Base-by-base conservation (phyloP, 768 basidiomycete genomes). In the Pisolithus marmoratus region DNA sequence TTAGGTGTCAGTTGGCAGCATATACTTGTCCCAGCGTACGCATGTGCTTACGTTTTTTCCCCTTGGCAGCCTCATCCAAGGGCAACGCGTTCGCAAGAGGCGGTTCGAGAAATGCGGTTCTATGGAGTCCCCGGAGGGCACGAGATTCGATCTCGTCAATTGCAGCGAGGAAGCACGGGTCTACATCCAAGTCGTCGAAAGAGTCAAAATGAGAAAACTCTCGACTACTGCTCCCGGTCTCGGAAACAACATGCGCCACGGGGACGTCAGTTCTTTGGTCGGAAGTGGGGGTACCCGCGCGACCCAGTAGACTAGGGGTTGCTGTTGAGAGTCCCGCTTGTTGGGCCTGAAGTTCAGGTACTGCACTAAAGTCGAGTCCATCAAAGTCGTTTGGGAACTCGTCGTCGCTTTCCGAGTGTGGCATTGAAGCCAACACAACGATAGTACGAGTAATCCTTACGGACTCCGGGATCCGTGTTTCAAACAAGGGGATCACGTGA, bases 311-410 rank as follows among this genome's bases (percentile, higher is more conserved):
- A 49, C n/a, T 6, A 46, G 54, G 22, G 54, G 57, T 23, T 36
- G 41, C n/a, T 36, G 38, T 50, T 14, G 24, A 23, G 8, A 14
- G 14, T 17, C 9, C 15, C 15, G 15, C 8, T 15, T 45, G 46
- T 11, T 34, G 46, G 43, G 14, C 27, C 17, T 66, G 61, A 26
- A 72, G 63, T 48, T 49, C 68, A 8, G 73, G 65, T 20, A 72
- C 51, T 11, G 52, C 71, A 24, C 80, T 71, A 53, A 75, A 78
- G 55, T 76, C 72, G 20, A 81, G 42, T 15, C 73, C 74, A 4
- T 74, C 74, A 52, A 83, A 79, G 22, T 77, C 75, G 58, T 84
- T 83, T 0, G 74, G 75, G 51, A 78, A 86, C 50, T 82, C 76
- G 58, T 84, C 80, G n/a, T 70, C 69, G 1, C 58, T 60, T 29